These are phyloP conservation scores for Hapsidospora chrysogenum DNA, from an alignment of 495 filamentous ascomycete genomes.

Conservation along the genomic window DNA sequence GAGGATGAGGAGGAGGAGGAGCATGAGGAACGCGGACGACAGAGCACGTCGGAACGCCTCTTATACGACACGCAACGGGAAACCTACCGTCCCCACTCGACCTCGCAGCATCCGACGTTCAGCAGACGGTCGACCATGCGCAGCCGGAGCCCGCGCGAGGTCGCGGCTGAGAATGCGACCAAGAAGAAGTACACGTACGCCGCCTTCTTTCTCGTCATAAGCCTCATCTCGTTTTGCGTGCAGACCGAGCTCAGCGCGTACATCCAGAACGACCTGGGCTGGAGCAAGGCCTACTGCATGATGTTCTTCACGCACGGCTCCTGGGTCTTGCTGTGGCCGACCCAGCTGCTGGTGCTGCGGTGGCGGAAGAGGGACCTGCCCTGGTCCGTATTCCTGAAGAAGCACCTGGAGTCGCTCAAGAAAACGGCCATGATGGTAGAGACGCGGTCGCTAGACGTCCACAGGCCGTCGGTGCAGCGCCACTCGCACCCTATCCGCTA, in stretches of 20 bases:
- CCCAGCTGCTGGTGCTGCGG: slow-evolving; percentile 65
- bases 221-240: slow-evolving; percentile 63
- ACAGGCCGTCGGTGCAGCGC: slow-evolving; percentile 8
- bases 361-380: slow-evolving; percentile 52
- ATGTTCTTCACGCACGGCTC: slow-evolving; percentile 92
- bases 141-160: slow-evolving; percentile 37
- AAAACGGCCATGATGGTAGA: slow-evolving; percentile 80
- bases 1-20: slow-evolving; percentile 32
- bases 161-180: slow-evolving; percentile 30
- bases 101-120: slow-evolving; percentile 16
- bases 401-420: slow-evolving; percentile 55
- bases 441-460: slow-evolving; percentile 42
- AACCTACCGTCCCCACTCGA: slow-evolving; percentile 7
- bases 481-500: slow-evolving; percentile 47
- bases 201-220: slow-evolving; percentile 61
- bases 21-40: too few relatives aligned
- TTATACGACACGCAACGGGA: too few relatives aligned
- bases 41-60: too few relatives aligned
- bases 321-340: slow-evolving; percentile 76
- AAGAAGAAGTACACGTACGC: slow-evolving; percentile 75
- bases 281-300: slow-evolving; percentile 98
- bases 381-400: slow-evolving; percentile 77
- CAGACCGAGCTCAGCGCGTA: slow-evolving; percentile 93
- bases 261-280: slow-evolving; percentile 72
- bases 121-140: slow-evolving; percentile 40